phyloP scores from a whole-genome alignment of 2,329 filamentous ascomycete species.

The Didymella keratinophila region DNA sequence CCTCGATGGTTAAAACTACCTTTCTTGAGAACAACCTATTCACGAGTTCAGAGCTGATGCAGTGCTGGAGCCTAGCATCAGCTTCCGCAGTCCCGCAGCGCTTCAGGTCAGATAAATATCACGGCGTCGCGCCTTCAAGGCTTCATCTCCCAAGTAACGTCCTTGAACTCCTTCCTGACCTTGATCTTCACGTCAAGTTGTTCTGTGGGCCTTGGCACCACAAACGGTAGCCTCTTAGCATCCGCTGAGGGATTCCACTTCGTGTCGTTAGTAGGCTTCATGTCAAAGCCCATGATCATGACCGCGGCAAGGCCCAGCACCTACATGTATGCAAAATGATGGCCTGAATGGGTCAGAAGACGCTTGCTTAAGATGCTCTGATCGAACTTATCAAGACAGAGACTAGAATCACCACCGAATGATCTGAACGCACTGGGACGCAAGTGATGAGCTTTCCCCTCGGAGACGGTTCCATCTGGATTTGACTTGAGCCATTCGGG shows the following conservation, averaged over 20 bases:
- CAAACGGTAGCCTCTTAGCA: slow-evolving; percentile 30
- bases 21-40: too few species aligned
- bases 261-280: slow-evolving; percentile 28
- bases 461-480: slow-evolving; percentile 22
- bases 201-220: slow-evolving; percentile 30
- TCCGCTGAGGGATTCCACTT: slow-evolving; percentile 31
- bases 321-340: slow-evolving; percentile 48
- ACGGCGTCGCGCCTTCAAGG: not conserved
- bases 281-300: slow-evolving; percentile 43
- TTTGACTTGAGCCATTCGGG: slow-evolving; percentile 26
- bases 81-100: not conserved
- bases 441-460: slow-evolving; percentile 25
- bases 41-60: too few species aligned
- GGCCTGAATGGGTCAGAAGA: not conserved
- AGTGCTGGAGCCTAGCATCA: not conserved
- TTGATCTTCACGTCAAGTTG: slow-evolving; percentile 24
- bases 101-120: not conserved
- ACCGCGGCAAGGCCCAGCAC: slow-evolving; percentile 41
- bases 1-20: too few species aligned
- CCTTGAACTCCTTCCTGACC: slow-evolving; percentile 27
- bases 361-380: not conserved
- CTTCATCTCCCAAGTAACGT: slow-evolving; percentile 25
- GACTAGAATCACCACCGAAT: slow-evolving; percentile 45
- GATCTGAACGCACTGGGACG: slow-evolving; percentile 32
- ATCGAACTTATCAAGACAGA: slow-evolving; percentile 43